These are phyloP conservation scores for Alloascoidea africana DNA, from an alignment of 805 yeast species.

Conservation along the genomic window DNA sequence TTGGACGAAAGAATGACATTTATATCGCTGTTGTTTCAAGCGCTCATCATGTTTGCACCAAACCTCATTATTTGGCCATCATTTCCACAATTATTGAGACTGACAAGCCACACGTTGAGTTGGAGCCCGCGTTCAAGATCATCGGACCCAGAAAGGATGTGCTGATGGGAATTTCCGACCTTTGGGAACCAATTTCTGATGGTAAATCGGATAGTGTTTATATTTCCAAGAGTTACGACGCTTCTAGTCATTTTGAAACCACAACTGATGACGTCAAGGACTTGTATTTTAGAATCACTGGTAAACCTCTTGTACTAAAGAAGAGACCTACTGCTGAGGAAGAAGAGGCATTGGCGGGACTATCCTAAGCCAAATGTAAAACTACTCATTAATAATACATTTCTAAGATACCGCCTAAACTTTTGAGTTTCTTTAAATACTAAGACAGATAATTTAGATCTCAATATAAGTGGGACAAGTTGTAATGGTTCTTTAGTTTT, in stretches of 20 bases:
- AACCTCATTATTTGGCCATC: slow-evolving; percentile 83
- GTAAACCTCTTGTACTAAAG: slow-evolving; percentile 80
- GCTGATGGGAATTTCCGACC: slow-evolving; percentile 85
- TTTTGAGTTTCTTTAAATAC: too few species aligned
- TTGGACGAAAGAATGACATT: slow-evolving; percentile 83
- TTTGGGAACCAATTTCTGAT: slow-evolving; percentile 76
- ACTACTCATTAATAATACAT: too few species aligned
- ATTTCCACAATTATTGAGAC: slow-evolving; percentile 92
- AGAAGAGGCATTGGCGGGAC: slow-evolving; percentile 30
- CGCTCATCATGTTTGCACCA: slow-evolving; percentile 80
- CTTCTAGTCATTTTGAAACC: slow-evolving; percentile 89
- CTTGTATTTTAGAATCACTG: slow-evolving; percentile 80
- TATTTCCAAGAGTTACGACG: slow-evolving; percentile 82
- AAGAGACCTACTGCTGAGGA: slow-evolving; percentile 57
- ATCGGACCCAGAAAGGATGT: slow-evolving; percentile 69
- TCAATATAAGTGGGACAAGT: too few species aligned
- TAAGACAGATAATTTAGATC: too few species aligned
- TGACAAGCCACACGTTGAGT: slow-evolving; percentile 78
- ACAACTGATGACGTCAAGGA: slow-evolving; percentile 96
- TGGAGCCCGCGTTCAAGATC: slow-evolving; percentile 86
- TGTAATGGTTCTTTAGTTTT: too few species aligned
- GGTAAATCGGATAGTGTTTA: slow-evolving; percentile 69
- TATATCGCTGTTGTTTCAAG: slow-evolving; percentile 84
- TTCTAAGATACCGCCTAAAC: too few species aligned
- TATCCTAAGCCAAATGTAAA: too few species aligned